phyloP scores from a whole-genome alignment of 257 asterid species.

The Lycium barbarum region DNA sequence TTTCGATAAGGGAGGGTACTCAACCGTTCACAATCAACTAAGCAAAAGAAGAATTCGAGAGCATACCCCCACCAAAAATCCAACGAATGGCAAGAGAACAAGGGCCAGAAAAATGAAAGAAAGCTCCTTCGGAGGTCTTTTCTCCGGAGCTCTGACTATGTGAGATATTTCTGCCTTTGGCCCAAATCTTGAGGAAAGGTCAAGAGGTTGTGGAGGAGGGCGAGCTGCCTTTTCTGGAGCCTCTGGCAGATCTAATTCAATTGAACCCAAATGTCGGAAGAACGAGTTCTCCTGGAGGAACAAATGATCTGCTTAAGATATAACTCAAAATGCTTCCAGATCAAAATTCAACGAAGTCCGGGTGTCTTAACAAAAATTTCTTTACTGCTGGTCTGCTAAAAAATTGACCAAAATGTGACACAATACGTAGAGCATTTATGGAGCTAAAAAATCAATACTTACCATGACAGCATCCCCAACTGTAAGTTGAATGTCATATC shows the following conservation, averaged over 20 bases:
- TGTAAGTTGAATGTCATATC: conserved; percentile 81
- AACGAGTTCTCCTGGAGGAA: conserved; percentile 90
- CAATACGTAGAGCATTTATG: conserved; percentile 27
- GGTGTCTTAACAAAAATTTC: conserved; percentile 5
- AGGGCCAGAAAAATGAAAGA: conserved; percentile 80
- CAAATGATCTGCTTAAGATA: conserved; percentile 21
- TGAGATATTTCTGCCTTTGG: conserved; percentile 92
- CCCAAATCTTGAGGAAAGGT: conserved; percentile 74
- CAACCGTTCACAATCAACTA: not conserved
- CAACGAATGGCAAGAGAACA: conserved; percentile 77
- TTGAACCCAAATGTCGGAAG: conserved; percentile 71
- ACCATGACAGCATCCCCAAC: conserved; percentile 95
- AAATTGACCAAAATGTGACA: conserved; percentile 26
- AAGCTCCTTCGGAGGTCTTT: conserved; percentile 82
- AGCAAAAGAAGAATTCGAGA: conserved; percentile 19
- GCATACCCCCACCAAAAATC: conserved; percentile 88
- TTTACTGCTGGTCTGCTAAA: conserved; percentile 25
- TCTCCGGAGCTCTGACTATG: conserved; percentile 88
- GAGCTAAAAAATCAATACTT: conserved; percentile 42
- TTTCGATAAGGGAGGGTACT: not conserved
- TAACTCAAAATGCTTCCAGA: conserved; percentile 60
- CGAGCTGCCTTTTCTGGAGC: conserved; percentile 92
- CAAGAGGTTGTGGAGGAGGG: conserved; percentile 86
- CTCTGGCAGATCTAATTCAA: conserved; percentile 92
- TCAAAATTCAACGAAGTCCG: conserved; percentile 73